Evolutionary conservation across 768 basidiomycete genomes (phyloP), one percentile per base, ranked within the genome.

Genomic region (Mycena haematopus): DNA sequence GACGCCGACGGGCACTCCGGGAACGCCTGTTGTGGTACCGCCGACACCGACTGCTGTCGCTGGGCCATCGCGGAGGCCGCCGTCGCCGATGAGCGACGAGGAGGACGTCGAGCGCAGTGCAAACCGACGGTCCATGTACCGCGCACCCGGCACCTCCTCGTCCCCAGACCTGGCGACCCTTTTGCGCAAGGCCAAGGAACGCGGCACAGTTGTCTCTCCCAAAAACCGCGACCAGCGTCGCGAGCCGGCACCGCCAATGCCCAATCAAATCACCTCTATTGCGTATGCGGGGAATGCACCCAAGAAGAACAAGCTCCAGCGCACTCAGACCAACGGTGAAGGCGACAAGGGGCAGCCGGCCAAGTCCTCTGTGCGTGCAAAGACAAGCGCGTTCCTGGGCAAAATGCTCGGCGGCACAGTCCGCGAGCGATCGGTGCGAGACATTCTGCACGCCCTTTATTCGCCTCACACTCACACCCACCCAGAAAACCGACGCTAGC

Each of bases 161-260:
- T 94, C 91, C 71, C 96, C 95, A 27, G 95, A 98, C 76, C 81
- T 97, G 22, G 93, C 93, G 5, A 95, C 93, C 11, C 81, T 97
- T 56, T 74, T 95, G 56, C 83, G 89, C 64, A 95, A 95, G 76
- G 90, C 92, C 17, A 93, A 89, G 75, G 90, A 90, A 69, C 79
- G 83, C 52, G 86, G 86, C 21, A 82, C 79, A 0, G 76, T 79
- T 42, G 70, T 83, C 73, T 67, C 61, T 63, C 73, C 36, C 69
- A 75, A 73, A 76, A 70, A 51, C 75, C 77, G 51, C 74, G 71
- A 52, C 69, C 78, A 80, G 51, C 76, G 71, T 60, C 72, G 56
- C 42, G 42, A 56, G 10, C 58, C 63, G 10, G 54, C 63, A 11
- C 63, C 63, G 2, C 58, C 63, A n/a, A 38, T 65, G 2, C 63